Evolutionary conservation across 2,329 filamentous ascomycete genomes (phyloP).

Genomic region (Trematosphaeria pertusa): DNA sequence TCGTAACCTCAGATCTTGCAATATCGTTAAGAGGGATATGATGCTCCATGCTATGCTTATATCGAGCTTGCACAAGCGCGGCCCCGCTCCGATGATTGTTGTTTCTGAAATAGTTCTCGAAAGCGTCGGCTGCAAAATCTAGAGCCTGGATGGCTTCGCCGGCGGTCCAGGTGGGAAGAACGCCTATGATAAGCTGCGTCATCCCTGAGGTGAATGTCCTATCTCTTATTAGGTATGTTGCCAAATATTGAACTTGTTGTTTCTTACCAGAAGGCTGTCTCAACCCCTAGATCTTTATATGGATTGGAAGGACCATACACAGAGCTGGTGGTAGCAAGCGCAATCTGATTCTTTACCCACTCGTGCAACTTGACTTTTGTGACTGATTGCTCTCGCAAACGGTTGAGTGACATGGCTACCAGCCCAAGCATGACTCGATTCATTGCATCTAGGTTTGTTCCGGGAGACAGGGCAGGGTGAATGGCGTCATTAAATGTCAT

Average conservation of each 20-base stretch:
- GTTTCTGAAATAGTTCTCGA: slow-evolving; percentile 47
- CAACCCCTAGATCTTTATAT: slow-evolving; percentile 36
- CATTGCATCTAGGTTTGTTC: slow-evolving; percentile 44
- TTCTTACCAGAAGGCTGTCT: slow-evolving; percentile 42
- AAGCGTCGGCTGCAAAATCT: slow-evolving; percentile 40
- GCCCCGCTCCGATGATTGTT: slow-evolving; percentile 41
- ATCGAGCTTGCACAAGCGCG: slow-evolving; percentile 39
- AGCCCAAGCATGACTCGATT: slow-evolving; percentile 41
- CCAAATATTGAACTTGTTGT: slow-evolving; percentile 18
- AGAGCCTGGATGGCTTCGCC: slow-evolving; percentile 34
- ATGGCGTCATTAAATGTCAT: slow-evolving; percentile 39
- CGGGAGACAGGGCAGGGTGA: slow-evolving; percentile 36
- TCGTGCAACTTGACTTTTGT: slow-evolving; percentile 5
- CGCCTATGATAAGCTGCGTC: slow-evolving; percentile 9
- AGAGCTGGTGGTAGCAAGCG: slow-evolving; percentile 42
- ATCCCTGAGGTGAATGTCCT: slow-evolving; percentile 25
- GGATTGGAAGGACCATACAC: slow-evolving; percentile 50
- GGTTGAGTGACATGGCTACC: slow-evolving; percentile 25
- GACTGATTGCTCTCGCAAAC: slow-evolving; percentile 12
- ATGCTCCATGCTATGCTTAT: slow-evolving; percentile 34
- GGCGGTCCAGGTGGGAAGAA: slow-evolving; percentile 31
- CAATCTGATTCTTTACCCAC: slow-evolving; percentile 37
- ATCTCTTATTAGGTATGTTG: too few relatives aligned
- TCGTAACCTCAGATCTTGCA: slow-evolving; percentile 47
- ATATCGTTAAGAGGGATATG: slow-evolving; percentile 44